Evolutionary conservation across 352 stramenopile genomes (phyloP), one percentile per base, ranked within the genome.

Genomic region (Phytopythium aichiense): DNA sequence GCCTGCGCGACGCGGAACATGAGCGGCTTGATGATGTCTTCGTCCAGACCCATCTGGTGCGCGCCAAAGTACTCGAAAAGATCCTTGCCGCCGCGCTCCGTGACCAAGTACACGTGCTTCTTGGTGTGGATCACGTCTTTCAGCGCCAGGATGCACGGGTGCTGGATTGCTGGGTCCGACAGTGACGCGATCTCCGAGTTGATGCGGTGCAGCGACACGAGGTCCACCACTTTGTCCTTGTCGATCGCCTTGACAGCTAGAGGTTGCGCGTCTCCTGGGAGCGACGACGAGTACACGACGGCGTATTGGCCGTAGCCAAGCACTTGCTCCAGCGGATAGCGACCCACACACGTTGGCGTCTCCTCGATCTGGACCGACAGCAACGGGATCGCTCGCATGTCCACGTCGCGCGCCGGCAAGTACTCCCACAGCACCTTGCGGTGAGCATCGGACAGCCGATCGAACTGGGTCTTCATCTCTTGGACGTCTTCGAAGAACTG

Each of bases 231-330:
- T 52, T 89, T 94, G 25, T 84, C 74, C 64, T 97, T 97, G 66
- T 92, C 73, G 28, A 96, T 92, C 30, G 85, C 79, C 63, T 97
- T 97, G 49, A 96, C 66, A 1, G 89, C 89, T 30, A 92, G 72
- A 2, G 53, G 53, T 2, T 71, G 49, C 3, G 68, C 23, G 0
- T 67, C 48, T 12, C 73, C 65, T 0, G 66, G 58, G 18, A 30
- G 56, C 15, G 62, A 69, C 12, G 75, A 79, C 7, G 71, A 74
- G 58, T 89, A 89, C 40, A 97, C 89, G 15, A 76, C 73, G 7
- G 87, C 87, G 70, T 94, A 96, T 54, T 95, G 84, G 13, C 89
- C 89, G 61, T 95, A 89, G 9, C 89, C 89, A 16, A 97, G 68
- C 20, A 87, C 76, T 42, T 87, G 67, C 8, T 81, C 72, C 2